Base-by-base conservation (phyloP, 345 rosid species). In the Litchi chinensis region DNA sequence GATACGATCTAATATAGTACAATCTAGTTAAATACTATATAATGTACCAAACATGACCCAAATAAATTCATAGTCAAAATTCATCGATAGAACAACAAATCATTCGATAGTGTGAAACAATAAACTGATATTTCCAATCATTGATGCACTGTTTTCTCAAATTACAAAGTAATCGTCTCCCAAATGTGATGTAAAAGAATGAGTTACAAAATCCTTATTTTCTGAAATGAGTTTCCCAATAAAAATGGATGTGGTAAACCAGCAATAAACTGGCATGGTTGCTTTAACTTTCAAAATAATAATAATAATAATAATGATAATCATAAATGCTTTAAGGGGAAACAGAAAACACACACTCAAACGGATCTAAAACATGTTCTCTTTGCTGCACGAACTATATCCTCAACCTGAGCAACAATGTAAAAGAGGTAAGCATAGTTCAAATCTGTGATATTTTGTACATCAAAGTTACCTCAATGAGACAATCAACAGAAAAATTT, bases 361-460 rank as follows among this genome's bases (percentile, higher is more conserved):
- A 76, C 81, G 22, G 90, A 83, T 82, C 95, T 82, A 83, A 84
- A 76, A 83, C 93, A 91, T 76, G 86, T 88, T 84, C 92, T 88
- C 87, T 86, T 90, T 12, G 89, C 92, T 10, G 92, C 92, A 67
- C 90, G 89, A 8, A 88, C 89, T 40, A 91, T 89, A 77, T 90
- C 92, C 68, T 87, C 92, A 60, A 89, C 79, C 95, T 91, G 79
- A 28, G 10, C 13, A 65, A 67, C 37, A 54, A 37, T 54, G 28
- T 19, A n/a, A n/a, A 18, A 7, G 26, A 57, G 9, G 10, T 57
- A n/a, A 57, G 26, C 65, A 60, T 15, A 10, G 24, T 60, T 8
- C 8, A 22, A 60, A 52, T 52, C 57, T 10, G 18, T 52, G 5
- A 15, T 52, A 0, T 15, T 0, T 10, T 52, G 18, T 52, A 13